phyloP scores from a whole-genome alignment of 495 filamentous ascomycete genomes.

The Tirmania nivea region DNA sequence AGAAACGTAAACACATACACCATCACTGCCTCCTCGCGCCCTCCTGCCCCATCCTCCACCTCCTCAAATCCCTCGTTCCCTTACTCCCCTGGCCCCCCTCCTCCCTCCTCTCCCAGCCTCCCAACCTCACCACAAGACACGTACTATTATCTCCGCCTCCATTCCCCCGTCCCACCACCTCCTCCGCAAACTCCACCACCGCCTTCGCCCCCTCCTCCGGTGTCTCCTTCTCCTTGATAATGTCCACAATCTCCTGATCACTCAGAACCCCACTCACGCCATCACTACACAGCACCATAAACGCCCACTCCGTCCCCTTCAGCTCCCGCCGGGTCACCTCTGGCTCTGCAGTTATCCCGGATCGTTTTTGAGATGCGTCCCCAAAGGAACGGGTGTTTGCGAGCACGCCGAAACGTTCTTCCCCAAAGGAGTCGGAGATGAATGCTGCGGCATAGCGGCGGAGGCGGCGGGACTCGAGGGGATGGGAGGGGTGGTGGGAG shows the following conservation, averaged over 20 bases:
- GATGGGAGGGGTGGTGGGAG: constrained; percentile 76
- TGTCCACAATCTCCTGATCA: constrained; percentile 89
- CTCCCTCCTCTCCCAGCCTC: constrained; percentile 80
- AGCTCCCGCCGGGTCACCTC: constrained; percentile 58
- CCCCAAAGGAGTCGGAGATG: constrained; percentile 87
- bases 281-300: constrained; percentile 71
- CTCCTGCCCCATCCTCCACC: constrained; percentile 44
- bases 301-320: constrained; percentile 58
- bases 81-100: constrained; percentile 76
- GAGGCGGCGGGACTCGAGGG: constrained; percentile 58
- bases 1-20: no score
- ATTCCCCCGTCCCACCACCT: constrained; percentile 35
- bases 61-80: constrained; percentile 74
- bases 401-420: constrained; percentile 81
- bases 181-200: constrained; percentile 68
- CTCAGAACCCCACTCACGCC: constrained; percentile 60
- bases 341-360: constrained; percentile 84
- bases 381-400: constrained; percentile 90
- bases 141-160: constrained; percentile 82
- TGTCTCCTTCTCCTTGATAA: constrained; percentile 79
- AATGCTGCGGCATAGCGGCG: constrained; percentile 70
- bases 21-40: no score
- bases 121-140: constrained; percentile 72
- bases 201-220: constrained; percentile 63
- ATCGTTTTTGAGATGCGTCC: constrained; percentile 71